Evolutionary conservation across 352 stramenopile genomes (phyloP).

Genomic region (Pelagophyceae sp.): DNA sequence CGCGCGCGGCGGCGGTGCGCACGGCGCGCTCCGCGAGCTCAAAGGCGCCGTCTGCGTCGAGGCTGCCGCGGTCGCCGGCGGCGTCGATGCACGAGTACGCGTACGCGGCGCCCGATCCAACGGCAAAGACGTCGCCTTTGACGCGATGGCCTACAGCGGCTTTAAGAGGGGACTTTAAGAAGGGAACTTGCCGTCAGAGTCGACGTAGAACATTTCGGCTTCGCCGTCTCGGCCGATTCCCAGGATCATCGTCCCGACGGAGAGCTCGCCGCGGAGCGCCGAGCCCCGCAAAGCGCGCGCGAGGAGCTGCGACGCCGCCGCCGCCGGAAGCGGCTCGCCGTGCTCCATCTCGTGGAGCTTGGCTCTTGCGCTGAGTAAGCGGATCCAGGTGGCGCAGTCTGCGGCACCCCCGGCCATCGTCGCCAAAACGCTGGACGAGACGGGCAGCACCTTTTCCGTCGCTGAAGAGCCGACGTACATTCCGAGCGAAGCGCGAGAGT

Average conservation of each 20-base stretch:
- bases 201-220: slow-evolving; percentile 86
- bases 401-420: slow-evolving; percentile 89
- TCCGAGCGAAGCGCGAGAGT: slow-evolving; percentile 85
- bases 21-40: slow-evolving; percentile 4
- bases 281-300: slow-evolving; percentile 73
- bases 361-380: slow-evolving; percentile 62
- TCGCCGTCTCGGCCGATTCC: slow-evolving; percentile 70
- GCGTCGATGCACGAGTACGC: slow-evolving; percentile 89
- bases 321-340: slow-evolving; percentile 76
- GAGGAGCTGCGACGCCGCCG: slow-evolving; percentile 76
- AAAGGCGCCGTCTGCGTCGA: not conserved
- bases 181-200: too few relatives aligned
- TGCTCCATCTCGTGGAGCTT: slow-evolving; percentile 79
- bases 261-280: slow-evolving; percentile 79
- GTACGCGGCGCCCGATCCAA: slow-evolving; percentile 90
- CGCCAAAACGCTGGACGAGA: slow-evolving; percentile 82
- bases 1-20: slow-evolving; percentile 26
- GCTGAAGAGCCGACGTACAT: slow-evolving; percentile 87
- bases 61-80: slow-evolving; percentile 36
- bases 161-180: too few relatives aligned
- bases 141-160: slow-evolving; percentile 82
- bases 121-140: slow-evolving; percentile 84
- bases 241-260: slow-evolving; percentile 96
- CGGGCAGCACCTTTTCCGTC: slow-evolving; percentile 81
- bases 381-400: slow-evolving; percentile 91